Conservation (phyloP, 2,329 filamentous ascomycete genomes). For the Colletotrichum aenigma region DNA sequence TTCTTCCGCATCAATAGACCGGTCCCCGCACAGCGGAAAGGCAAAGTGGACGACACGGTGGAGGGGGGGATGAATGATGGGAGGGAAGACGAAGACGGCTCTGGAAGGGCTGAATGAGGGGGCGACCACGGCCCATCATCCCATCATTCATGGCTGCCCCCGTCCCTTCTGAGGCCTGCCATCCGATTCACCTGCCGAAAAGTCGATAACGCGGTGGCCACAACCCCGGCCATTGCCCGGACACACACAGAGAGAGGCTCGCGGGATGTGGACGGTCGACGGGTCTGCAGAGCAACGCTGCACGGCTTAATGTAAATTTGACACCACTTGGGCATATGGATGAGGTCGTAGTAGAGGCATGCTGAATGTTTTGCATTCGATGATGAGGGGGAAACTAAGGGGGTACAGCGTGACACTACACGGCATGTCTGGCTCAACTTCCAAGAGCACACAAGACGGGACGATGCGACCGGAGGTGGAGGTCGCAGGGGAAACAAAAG, state of each 20-base stretch:
- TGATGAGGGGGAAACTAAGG: not conserved
- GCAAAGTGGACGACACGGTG: not conserved
- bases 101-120: not conserved
- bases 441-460: not conserved
- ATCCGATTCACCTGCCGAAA: slow-evolving; percentile 11
- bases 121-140: not conserved
- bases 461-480: not conserved
- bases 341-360: not conserved
- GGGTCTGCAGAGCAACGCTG: not conserved
- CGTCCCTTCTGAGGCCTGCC: not conserved
- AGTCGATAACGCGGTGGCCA: slow-evolving; percentile 6
- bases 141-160: not conserved
- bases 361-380: not conserved
- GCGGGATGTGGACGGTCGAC: not conserved
- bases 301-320: not conserved
- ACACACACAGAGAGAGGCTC: not conserved
- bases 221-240: not conserved
- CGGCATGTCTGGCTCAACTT: not conserved
- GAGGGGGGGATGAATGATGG: not conserved
- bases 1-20: not conserved
- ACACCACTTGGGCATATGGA: not conserved
- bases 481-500: not conserved
- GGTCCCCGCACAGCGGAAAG: not conserved
- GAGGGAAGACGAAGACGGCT: not conserved
- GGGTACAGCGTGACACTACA: not conserved